phyloP scores from a whole-genome alignment of 768 basidiomycete genomes.

The Multifurca ochricompacta region DNA sequence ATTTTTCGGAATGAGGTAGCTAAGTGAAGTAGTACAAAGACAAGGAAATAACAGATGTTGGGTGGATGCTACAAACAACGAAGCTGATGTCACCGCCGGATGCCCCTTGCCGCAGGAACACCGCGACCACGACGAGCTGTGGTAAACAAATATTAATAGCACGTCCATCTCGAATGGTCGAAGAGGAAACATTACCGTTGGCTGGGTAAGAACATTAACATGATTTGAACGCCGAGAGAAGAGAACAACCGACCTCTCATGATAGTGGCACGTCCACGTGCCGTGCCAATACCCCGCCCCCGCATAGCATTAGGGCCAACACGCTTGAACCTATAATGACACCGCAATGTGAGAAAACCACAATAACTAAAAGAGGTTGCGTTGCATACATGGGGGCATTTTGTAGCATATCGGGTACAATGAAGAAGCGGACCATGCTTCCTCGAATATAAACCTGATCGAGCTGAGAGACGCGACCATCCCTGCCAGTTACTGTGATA shows the following conservation, averaged over 20 bases:
- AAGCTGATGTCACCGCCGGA: constrained; percentile 53
- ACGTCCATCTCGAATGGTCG: neutral
- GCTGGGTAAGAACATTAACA: constrained; percentile 38
- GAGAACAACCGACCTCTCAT: constrained; percentile 72
- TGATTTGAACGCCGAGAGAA: constrained; percentile 4
- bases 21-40: constrained; percentile 12
- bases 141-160: constrained; percentile 20
- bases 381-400: constrained; percentile 92
- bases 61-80: constrained; percentile 8
- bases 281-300: constrained; percentile 97
- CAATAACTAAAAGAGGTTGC: neutral
- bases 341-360: neutral
- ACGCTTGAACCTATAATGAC: constrained; percentile 82
- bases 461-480: constrained; percentile 96
- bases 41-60: constrained; percentile 13
- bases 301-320: constrained; percentile 98
- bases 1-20: neutral
- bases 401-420: constrained; percentile 98
- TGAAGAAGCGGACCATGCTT: constrained; percentile 97
- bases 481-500: constrained; percentile 95
- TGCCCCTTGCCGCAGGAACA: constrained; percentile 67
- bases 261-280: constrained; percentile 96
- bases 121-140: constrained; percentile 84
- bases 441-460: constrained; percentile 99
- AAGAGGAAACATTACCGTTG: constrained; percentile 46